Base-by-base conservation (phyloP, 2,329 filamentous ascomycete genomes). In the Ophiostoma ulmi region DNA sequence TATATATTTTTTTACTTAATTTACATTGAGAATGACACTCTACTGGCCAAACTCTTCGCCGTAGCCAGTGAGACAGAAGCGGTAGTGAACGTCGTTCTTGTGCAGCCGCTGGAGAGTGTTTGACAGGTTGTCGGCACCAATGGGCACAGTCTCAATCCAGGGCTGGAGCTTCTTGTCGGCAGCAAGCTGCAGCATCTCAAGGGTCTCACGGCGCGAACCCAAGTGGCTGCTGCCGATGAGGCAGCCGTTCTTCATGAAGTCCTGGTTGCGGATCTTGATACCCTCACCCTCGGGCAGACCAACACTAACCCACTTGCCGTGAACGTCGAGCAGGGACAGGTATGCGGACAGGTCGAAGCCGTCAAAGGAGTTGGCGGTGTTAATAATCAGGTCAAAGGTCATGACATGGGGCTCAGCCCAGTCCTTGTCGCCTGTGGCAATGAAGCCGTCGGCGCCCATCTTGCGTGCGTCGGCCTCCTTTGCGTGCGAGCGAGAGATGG, bases 251-350 rank as follows among this genome's bases (percentile, higher is more conserved):
- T 80, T 80, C 72, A 92, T 84, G 76, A 97, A 90, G 77, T 88
- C 87, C 83, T 93, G 90, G 68, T 91, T 89, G 80, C 87, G 88
- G 74, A 95, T 84, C 70, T 84, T 81, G 71, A 91, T 87, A 13
- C 92, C 87, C 64, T 90, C 88, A 73, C 92, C 90, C 78, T 93
- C 91, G 3, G 92, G 92, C 77, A 95, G 84, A 61, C 91, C 92
- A 70, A 94, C 91, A 76, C 86, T 91, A 78, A 94, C 87, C 87
- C 91, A 95, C 77, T 85, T 86, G 72, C 90, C 91, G 81, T 93
- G 91, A 71, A 94, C 89, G 80, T 94, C 93, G 78, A 96, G 86
- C 76, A 93, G 86, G 73, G 86, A 87, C 76, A 96, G 87, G 82
- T 95, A 96, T 74, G 89, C 85, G 69, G 81, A 80, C 41, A 92